Base-by-base conservation (phyloP, 352 stramenopile species). In the Pythium aristosporum region DNA sequence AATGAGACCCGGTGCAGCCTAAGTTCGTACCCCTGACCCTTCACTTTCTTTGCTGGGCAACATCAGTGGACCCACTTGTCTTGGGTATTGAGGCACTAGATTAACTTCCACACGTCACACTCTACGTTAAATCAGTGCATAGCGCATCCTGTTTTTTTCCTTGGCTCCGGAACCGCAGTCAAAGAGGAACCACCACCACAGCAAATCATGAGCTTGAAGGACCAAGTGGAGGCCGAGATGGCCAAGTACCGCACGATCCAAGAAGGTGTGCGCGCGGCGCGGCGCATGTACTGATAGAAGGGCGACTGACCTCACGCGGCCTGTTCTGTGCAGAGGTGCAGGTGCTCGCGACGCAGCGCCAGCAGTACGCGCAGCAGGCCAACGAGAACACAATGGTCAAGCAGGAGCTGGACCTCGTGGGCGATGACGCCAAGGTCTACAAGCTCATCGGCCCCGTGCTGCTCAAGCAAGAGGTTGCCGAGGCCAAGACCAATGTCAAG, bases 351-450 rank as follows among this genome's bases (percentile, higher is more conserved):
- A 82, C 77, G 57, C 83, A 97, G 77, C 82, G 95, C 25, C 91
- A 97, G 76, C 86, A 85, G 57, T 95, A 96, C 54, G 86, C 96
- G 67, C 85, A 94, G 59, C 96, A 99, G 62, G 72, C 90, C 51
- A 98, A 97, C 57, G 96, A 99, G 73, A 99, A 99, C 75, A 93
- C 94, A 72, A 98, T 98, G 93, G 96, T 98, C 30, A 92, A 97
- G 81, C 82, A 96, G 71, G 93, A 97, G 71, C 73, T 98, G 20
- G 76, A 96, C 44, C 66, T 98, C 61, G 65, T 98, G 56, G 78
- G 89, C 58, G 88, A 91, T 39, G 83, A 95, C 51, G 75, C 81
- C 57, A 96, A 96, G 66, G 84, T 98, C 23, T 99, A 94, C 82
- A 99, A 99, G 74, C 85, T 98, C 64, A 89, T 99, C 30, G 96